Evolutionary conservation across 2,329 filamentous ascomycete species (phyloP), one percentile per base, ranked within the genome.

Genomic region (Keithomyces neogunnii): DNA sequence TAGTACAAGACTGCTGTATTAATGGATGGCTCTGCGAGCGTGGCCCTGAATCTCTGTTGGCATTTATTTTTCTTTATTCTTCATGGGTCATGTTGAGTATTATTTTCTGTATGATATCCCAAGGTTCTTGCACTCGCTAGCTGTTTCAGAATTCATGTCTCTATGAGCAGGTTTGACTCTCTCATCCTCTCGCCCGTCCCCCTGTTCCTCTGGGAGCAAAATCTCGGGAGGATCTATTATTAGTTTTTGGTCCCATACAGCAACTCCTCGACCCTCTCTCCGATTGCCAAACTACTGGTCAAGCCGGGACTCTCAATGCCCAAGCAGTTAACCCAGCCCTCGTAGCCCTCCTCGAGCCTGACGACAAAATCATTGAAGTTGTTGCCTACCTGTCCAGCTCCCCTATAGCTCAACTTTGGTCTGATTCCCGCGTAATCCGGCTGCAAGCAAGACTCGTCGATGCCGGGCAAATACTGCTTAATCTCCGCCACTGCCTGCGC

Each of bases 301-400:
- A 97, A 70, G 4, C 92, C 92, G 0, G 92, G 92, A 67, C 89
- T 95, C 73, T 97, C 92, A 59, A 96, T 96, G 0, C 90, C 92
- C 59, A 97, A 64, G 58, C 97, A 65, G 72, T 96, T 96, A 7
- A 97, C 78, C 78, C 92, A 96, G 2, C 89, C 91, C 2, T 79
- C 71, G 60, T 81, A 90, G 0, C 87, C 90, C 1, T 89, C 79
- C 68, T 96, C 91, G 59, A 78, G 81, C 54, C 76, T 69, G 45
- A 99, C 85, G 13, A 88, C 75, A 64, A 99, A 97, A 66, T 99
- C 93, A 55, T 86, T 76, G 62, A 95, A 95, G 0, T 80, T 84
- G 55, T 80, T 79, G 26, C 79, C 80, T n/a, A 71, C 72, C 30
- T 75, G 82, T 11, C 85, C 83, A 0, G 82, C 82, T 8, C 80